Percentiles rank a stretch among this genome's conserved stretches.
These are phyloP conservation scores for Parmelia sp. DNA, from an alignment of 495 filamentous ascomycete species.

Conservation along the genomic window DNA sequence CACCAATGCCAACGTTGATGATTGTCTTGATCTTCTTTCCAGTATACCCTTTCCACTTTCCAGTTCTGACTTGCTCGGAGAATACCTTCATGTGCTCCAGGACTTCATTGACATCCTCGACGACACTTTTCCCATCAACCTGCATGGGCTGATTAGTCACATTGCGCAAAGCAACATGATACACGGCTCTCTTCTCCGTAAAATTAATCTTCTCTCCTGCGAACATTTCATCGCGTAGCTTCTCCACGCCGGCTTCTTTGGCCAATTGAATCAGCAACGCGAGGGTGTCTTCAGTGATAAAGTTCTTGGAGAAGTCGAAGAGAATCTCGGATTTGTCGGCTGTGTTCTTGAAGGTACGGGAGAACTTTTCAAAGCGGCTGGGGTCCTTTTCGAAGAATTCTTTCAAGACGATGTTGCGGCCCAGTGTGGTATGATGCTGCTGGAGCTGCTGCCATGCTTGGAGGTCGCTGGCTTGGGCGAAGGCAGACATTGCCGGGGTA, in stretches of 20 bases:
- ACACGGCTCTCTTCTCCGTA: slow-evolving; percentile 93
- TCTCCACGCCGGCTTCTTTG: slow-evolving; percentile 81
- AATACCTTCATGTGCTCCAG: slow-evolving; percentile 97
- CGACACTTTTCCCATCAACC: slow-evolving; percentile 92
- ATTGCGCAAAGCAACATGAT: slow-evolving; percentile 91
- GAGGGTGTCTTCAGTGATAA: slow-evolving; percentile 90
- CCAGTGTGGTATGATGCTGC: slow-evolving; percentile 75
- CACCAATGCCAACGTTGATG: slow-evolving; percentile 96
- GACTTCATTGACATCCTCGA: slow-evolving; percentile 86
- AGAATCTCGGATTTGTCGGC: slow-evolving; percentile 76
- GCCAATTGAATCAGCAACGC: slow-evolving; percentile 78
- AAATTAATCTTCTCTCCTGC: slow-evolving; percentile 97
- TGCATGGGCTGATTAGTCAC: slow-evolving; percentile 76
- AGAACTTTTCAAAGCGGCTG: slow-evolving; percentile 83
- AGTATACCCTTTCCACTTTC: slow-evolving; percentile 97
- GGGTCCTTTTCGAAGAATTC: slow-evolving; percentile 87
- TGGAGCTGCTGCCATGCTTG: slow-evolving; percentile 82
- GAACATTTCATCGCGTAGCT: slow-evolving; percentile 96
- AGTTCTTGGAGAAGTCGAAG: slow-evolving; percentile 99
- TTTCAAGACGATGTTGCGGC: slow-evolving; percentile 85
- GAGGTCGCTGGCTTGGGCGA: slow-evolving; percentile 73
- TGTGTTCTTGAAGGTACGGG: slow-evolving; percentile 72
- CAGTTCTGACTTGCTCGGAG: slow-evolving; percentile 86
- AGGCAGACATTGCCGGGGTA: slow-evolving; percentile 45
- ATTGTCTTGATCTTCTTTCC: slow-evolving; percentile 96